Percentiles rank a stretch among this genome's conserved stretches.
These are phyloP conservation scores for Mentha longifolia DNA, from an alignment of 257 asterid genomes.

Conservation along the genomic window DNA sequence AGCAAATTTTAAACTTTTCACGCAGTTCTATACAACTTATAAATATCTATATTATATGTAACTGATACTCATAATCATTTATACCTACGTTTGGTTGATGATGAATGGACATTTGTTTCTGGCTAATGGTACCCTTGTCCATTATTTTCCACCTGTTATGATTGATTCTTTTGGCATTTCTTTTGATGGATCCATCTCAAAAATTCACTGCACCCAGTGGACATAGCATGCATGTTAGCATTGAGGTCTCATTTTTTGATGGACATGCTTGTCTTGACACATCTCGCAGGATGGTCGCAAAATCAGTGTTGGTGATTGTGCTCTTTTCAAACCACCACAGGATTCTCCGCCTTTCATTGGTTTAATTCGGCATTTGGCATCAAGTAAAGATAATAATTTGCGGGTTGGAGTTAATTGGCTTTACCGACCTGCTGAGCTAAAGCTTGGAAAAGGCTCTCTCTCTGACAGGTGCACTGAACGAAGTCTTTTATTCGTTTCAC, in stretches of 20 bases:
- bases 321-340: constrained; percentile 79
- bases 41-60: neutral
- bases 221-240: neutral
- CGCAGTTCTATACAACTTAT: neutral
- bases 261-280: neutral
- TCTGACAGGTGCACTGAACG: constrained; percentile 81
- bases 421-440: constrained; percentile 74
- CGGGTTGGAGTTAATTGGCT: constrained; percentile 81
- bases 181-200: neutral
- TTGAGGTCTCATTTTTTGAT: neutral
- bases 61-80: neutral
- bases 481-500: constrained; percentile 84
- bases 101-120: neutral
- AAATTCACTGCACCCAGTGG: neutral
- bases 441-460: constrained; percentile 60
- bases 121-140: neutral
- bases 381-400: constrained; percentile 50
- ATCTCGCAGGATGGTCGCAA: constrained; percentile 78
- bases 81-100: neutral
- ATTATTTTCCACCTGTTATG: neutral
- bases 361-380: constrained; percentile 59
- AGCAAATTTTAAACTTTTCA: neutral
- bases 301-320: constrained; percentile 76
- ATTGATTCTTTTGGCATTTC: constrained; percentile 4
- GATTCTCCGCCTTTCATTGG: constrained; percentile 86